Evolutionary conservation across 192 early-diverging fungal species (phyloP).

Genomic region (Backusella westeae): DNA sequence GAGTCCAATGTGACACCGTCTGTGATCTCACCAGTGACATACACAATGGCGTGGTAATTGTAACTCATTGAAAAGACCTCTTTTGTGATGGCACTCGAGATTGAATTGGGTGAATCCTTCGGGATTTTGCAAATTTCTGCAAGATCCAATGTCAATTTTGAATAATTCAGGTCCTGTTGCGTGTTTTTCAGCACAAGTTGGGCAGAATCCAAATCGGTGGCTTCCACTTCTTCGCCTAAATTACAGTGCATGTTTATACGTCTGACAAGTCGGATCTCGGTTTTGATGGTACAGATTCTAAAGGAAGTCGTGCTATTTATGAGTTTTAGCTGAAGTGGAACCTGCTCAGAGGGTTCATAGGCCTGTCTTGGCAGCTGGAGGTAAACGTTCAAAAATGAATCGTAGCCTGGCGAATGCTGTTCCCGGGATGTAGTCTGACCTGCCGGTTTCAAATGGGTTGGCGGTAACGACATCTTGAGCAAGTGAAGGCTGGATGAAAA

Average conservation of each 20-base stretch:
- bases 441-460: not conserved
- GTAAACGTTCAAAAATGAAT: not conserved
- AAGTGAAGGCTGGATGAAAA: not conserved
- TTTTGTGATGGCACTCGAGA: not conserved
- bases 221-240: constrained; percentile 4
- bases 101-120: not conserved
- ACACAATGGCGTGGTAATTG: not conserved
- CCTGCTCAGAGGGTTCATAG: not conserved
- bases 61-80: not conserved
- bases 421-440: not conserved
- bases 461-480: not conserved
- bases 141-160: constrained; percentile 9
- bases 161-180: not conserved
- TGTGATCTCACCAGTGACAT: not conserved
- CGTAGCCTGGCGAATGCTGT: not conserved
- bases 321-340: not conserved
- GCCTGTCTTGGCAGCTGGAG: not conserved
- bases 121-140: not conserved
- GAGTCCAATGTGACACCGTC: not conserved
- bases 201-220: not conserved
- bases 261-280: not conserved
- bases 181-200: not conserved
- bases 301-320: not conserved
- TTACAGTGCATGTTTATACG: constrained; percentile 2
- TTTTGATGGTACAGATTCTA: not conserved